Conservation (phyloP, 495 filamentous ascomycete species). For the Staphylotrichum longicolle region DNA sequence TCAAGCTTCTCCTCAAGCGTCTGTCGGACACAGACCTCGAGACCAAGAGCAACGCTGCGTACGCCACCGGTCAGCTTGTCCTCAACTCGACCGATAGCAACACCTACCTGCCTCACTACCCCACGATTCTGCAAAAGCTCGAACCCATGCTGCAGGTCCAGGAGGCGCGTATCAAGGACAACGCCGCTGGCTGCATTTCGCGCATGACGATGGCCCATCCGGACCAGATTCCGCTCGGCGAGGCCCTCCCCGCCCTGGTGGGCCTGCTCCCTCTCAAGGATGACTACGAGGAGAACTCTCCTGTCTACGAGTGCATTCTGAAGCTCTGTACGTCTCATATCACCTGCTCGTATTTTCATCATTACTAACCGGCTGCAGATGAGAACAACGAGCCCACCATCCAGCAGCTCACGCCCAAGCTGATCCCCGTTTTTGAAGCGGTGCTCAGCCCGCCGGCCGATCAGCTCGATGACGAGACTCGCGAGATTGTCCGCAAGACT, state of each 20-base stretch:
- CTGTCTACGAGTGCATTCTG: constrained; percentile 83
- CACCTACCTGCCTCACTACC: constrained; percentile 69
- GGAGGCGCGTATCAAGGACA: constrained; percentile 80
- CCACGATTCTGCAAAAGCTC: constrained; percentile 73
- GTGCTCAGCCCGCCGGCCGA: constrained; percentile 77
- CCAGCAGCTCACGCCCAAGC: constrained; percentile 68
- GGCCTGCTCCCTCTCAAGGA: constrained; percentile 82
- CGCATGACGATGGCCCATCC: constrained; percentile 87
- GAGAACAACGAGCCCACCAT: constrained; percentile 69
- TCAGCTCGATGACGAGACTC: constrained; percentile 80
- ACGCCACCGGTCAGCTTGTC: constrained; percentile 80
- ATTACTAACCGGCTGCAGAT: constrained; percentile 49
- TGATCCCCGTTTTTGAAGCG: constrained; percentile 76
- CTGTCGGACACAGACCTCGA: constrained; percentile 86
- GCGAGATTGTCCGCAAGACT: constrained; percentile 40
- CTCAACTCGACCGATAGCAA: constrained; percentile 70
- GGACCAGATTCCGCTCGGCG: constrained; percentile 70
- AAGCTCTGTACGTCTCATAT: constrained; percentile 66
- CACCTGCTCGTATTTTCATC: neutral
- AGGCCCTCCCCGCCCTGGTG: constrained; percentile 79
- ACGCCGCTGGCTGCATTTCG: constrained; percentile 86
- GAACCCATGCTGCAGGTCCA: constrained; percentile 76
- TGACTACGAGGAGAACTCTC: constrained; percentile 95
- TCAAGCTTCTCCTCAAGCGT: constrained; percentile 82
- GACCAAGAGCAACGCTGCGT: constrained; percentile 92